Conservation (phyloP, 306 rosid species). For the Benincasa hispida region DNA sequence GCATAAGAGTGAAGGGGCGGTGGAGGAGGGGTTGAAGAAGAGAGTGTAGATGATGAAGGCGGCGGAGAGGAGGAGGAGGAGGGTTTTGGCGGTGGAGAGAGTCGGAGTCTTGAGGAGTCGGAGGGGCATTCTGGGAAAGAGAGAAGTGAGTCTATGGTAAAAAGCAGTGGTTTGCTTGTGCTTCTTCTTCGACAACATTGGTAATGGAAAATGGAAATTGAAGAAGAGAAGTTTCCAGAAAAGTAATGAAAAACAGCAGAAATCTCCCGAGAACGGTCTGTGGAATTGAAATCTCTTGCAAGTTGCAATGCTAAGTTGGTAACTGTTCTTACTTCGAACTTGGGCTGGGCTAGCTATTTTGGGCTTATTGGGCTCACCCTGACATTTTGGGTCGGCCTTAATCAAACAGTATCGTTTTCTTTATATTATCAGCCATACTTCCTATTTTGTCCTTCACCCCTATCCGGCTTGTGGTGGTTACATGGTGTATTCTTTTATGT, state of each 20-base stretch:
- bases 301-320: too few species aligned
- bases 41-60: constrained; percentile 30
- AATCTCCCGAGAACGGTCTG: not conserved
- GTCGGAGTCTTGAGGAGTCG: not conserved
- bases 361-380: not conserved
- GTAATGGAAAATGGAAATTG: not conserved
- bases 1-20: not conserved
- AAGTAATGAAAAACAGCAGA: not conserved
- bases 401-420: not conserved
- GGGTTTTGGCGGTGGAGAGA: constrained; percentile 20
- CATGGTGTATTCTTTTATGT: too few species aligned
- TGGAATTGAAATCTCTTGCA: not conserved
- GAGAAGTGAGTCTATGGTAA: not conserved
- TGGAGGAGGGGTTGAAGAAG: constrained; percentile 12
- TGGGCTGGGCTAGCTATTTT: too few species aligned
- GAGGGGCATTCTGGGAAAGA: not conserved
- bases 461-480: too few species aligned
- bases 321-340: not conserved
- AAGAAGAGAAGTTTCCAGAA: not conserved
- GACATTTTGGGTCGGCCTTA: not conserved
- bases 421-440: too few species aligned
- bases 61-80: constrained; percentile 38
- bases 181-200: constrained; percentile 22
- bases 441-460: too few species aligned
- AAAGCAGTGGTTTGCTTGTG: constrained; percentile 10